Evolutionary conservation across 2,329 filamentous ascomycete species (phyloP).

Genomic region (Fusarium sp.): DNA sequence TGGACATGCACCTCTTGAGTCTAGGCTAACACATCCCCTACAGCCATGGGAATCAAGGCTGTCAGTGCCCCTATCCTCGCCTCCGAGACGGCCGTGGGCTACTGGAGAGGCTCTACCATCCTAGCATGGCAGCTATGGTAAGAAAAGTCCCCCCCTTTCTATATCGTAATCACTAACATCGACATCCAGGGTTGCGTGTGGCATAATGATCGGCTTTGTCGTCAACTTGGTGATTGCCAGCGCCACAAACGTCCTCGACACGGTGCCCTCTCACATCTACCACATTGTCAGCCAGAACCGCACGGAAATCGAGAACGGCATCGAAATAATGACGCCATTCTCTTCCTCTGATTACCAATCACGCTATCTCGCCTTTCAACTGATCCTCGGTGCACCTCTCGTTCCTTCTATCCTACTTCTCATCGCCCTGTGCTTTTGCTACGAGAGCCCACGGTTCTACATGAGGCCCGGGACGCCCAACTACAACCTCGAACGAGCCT

Average conservation of each 20-base stretch:
- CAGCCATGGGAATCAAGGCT: conserved; percentile 62
- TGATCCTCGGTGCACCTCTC: conserved; percentile 52
- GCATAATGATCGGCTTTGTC: conserved; percentile 42
- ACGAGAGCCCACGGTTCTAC: conserved; percentile 55
- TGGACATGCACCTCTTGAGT: background rate
- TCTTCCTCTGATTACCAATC: background rate
- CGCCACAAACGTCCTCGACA: conserved; percentile 7
- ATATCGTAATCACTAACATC: background rate
- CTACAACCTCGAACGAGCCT: conserved; percentile 51
- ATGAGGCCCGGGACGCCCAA: conserved; percentile 49
- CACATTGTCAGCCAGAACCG: background rate
- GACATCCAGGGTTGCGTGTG: conserved; percentile 36
- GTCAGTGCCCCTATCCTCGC: conserved; percentile 61
- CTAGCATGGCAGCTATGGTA: conserved; percentile 61
- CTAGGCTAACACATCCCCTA: background rate
- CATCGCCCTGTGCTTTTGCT: conserved; percentile 51
- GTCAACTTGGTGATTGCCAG: conserved; percentile 35
- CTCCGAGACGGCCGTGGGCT: conserved; percentile 59
- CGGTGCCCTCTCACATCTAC: background rate
- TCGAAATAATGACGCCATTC: background rate
- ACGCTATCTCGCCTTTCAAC: conserved; percentile 32
- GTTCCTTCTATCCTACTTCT: conserved; percentile 51
- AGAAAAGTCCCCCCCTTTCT: conserved; percentile 41
- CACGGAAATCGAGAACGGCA: background rate
- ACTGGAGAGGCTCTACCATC: conserved; percentile 61